Evolutionary conservation across 306 rosid species (phyloP), one percentile per base, ranked within the genome.

Genomic region (Mucuna pruriens): DNA sequence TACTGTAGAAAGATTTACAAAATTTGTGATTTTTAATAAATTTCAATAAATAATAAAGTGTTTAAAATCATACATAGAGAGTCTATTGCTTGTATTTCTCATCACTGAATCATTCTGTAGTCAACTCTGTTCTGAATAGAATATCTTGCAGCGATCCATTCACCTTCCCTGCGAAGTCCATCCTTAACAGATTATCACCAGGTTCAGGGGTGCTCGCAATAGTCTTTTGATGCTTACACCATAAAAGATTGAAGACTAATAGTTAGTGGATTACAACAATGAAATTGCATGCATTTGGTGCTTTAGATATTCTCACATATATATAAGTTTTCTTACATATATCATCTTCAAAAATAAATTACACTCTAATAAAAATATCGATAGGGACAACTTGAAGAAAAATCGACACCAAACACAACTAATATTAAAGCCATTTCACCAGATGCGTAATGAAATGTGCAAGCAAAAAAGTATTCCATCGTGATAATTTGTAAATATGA

Each of bases 101-200:
- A 36, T 36, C 36, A 87, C 89, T 71, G 79, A 63, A 40, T 67
- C 62, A 40, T 51, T 80, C 64, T 83, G 72, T 31, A 40, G 69
- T 75, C 84, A 81, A 20, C 61, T 72, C 66, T 76, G 76, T 64
- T 85, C 90, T 16, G 74, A 75, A 19, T 83, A n/a, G 63, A 52
- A 89, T 88, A 76, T 91, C 91, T 73, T 84, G 89, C 33, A 85
- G 85, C 85, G 89, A 81, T 66, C 5, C 93, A 85, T 86, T 87
- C 65, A 86, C 94, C 85, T 90, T 89, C 77, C 90, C 70, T 13
- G 88, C 91, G 31, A 89, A 89, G 88, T 90, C 90, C 71, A 86
- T 91, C 78, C 92, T 88, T 79, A 90, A 42, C 58, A n/a, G n/a
- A 31, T 83, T 71, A 76, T 85, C 90, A 71, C 89, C 92, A 34